Conservation (phyloP, 371 early-diverging fungal genomes). For the Mortierella sp. region DNA sequence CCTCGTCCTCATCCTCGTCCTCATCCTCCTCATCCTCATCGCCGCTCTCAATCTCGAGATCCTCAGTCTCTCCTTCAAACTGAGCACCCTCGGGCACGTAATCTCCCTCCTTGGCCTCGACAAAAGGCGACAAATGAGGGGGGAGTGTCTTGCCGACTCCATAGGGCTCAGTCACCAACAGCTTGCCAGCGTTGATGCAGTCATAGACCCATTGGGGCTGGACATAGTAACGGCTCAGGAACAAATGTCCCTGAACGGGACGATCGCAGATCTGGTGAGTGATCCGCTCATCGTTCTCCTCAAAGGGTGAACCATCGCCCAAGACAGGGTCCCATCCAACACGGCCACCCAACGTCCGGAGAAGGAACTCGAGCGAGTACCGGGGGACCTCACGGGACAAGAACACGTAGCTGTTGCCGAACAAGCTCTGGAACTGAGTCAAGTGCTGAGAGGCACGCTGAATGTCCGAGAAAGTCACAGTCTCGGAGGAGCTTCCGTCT, state of each 20-base stretch:
- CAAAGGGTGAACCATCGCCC: constrained; percentile 83
- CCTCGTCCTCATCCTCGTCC: constrained; percentile 46
- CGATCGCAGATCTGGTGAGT: constrained; percentile 93
- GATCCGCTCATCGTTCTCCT: constrained; percentile 82
- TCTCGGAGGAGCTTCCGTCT: constrained; percentile 55
- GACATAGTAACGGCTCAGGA: constrained; percentile 82
- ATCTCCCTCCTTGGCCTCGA: constrained; percentile 84
- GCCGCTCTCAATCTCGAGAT: constrained; percentile 50
- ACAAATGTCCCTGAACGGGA: constrained; percentile 73
- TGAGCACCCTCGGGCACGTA: constrained; percentile 76
- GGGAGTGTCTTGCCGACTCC: constrained; percentile 87
- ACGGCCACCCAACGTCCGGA: constrained; percentile 88
- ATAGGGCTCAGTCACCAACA: constrained; percentile 78
- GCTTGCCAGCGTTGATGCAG: constrained; percentile 85
- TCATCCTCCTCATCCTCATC: constrained; percentile 55
- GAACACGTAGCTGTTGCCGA: constrained; percentile 83
- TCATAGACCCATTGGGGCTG: constrained; percentile 99
- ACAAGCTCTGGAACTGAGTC: constrained; percentile 70
- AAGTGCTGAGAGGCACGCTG: constrained; percentile 66
- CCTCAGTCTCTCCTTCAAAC: constrained; percentile 60
- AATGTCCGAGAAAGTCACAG: constrained; percentile 64
- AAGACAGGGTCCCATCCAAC: constrained; percentile 91
- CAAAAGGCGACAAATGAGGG: constrained; percentile 96
- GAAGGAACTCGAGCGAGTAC: constrained; percentile 91
- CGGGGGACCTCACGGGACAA: constrained; percentile 96